phyloP scores from a whole-genome alignment of 352 stramenopile genomes.

The Globisporangium perplexum region DNA sequence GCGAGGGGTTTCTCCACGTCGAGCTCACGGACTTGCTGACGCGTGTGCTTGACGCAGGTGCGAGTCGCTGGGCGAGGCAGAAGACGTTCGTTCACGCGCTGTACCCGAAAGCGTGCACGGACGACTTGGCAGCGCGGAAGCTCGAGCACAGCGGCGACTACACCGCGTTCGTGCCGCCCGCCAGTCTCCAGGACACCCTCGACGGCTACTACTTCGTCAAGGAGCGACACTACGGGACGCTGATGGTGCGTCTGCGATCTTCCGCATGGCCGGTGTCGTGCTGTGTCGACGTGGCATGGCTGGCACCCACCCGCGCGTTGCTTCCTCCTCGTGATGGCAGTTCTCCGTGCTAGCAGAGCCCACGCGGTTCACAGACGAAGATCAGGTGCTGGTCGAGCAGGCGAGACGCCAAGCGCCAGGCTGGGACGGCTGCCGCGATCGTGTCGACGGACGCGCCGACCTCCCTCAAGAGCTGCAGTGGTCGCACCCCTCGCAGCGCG shows the following conservation, averaged over 20 bases:
- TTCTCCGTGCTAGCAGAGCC: constrained; percentile 89
- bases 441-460: constrained; percentile 58
- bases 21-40: not conserved
- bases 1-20: not conserved
- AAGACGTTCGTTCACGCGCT: constrained; percentile 85
- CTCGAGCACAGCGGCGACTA: constrained; percentile 75
- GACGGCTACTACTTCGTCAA: constrained; percentile 65
- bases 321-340: constrained; percentile 14
- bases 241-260: constrained; percentile 26
- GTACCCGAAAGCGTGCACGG: constrained; percentile 89
- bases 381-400: constrained; percentile 82
- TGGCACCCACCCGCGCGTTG: not conserved
- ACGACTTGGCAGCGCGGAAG: constrained; percentile 72
- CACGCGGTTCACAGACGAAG: constrained; percentile 65
- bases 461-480: constrained; percentile 70
- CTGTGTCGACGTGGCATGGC: not conserved
- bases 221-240: constrained; percentile 66
- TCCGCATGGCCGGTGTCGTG: not conserved
- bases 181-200: constrained; percentile 23
- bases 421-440: constrained; percentile 94
- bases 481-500: constrained; percentile 80
- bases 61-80: constrained; percentile 88
- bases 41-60: constrained; percentile 19
- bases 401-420: constrained; percentile 87
- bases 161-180: constrained; percentile 31